Conservation (phyloP, 108 stramenopile genomes). For the Aurantiochytrium sp. region DNA sequence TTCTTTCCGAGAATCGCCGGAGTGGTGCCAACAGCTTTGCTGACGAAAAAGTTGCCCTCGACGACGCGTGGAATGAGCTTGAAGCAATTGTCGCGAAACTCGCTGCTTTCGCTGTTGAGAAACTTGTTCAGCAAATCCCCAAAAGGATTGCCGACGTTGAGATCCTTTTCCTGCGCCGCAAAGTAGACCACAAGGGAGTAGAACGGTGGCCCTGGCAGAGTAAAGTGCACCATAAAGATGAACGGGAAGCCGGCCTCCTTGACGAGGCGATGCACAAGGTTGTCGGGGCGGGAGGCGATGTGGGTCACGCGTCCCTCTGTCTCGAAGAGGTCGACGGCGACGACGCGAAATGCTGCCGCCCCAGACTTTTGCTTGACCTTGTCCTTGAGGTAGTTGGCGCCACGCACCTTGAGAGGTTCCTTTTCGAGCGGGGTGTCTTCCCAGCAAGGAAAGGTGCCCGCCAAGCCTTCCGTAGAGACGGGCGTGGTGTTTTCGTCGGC, state of each 20-base stretch:
- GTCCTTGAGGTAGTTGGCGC: neutral
- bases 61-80: constrained; percentile 51
- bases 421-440: neutral
- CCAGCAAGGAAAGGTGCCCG: neutral
- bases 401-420: constrained; percentile 12
- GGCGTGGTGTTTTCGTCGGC: neutral
- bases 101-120: neutral
- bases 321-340: constrained; percentile 14
- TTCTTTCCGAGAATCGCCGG: constrained; percentile 51
- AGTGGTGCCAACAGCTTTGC: constrained; percentile 41
- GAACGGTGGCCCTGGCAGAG: neutral
- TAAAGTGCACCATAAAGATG: neutral
- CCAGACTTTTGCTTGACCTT: neutral
- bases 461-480: neutral
- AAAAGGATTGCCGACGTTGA: neutral
- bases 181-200: constrained; percentile 1
- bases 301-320: neutral
- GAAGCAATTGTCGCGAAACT: constrained; percentile 39
- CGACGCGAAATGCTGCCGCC: neutral
- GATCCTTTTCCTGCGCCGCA: neutral
- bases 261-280: neutral
- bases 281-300: neutral
- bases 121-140: constrained; percentile 9
- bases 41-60: constrained; percentile 48
- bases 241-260: neutral